A percentile compares a stretch with the other conserved stretches of the same genome.
Evolutionary conservation across 2,329 filamentous ascomycete genomes (phyloP).

Genomic region (Pleurostoma richardsiae): DNA sequence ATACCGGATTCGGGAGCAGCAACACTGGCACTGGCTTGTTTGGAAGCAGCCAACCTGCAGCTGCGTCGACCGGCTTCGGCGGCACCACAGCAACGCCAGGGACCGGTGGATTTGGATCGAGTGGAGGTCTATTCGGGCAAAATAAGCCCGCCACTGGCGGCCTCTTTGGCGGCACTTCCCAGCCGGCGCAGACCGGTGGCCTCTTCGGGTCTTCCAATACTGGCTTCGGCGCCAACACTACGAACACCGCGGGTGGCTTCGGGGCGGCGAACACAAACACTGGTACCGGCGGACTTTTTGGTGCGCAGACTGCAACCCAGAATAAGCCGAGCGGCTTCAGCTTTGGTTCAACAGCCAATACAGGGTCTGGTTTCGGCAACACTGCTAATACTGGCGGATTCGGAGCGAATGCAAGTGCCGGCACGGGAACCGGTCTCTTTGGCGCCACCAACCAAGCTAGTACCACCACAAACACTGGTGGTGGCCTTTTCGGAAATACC

Average conservation of each 20-base stretch:
- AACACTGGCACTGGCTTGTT: conserved; percentile 32
- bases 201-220: conserved; percentile 31
- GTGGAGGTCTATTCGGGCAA: conserved; percentile 28
- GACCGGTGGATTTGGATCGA: conserved; percentile 20
- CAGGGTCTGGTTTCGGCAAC: conserved; percentile 24
- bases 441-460: conserved; percentile 21
- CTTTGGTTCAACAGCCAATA: conserved; percentile 9
- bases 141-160: conserved; percentile 20
- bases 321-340: conserved; percentile 14
- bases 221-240: conserved; percentile 16
- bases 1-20: conserved; percentile 25
- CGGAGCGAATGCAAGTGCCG: conserved; percentile 27
- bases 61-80: conserved; percentile 30
- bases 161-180: conserved; percentile 28
- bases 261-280: conserved; percentile 18
- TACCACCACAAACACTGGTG: conserved; percentile 22
- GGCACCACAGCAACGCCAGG: conserved; percentile 27
- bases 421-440: conserved; percentile 33
- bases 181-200: conserved; percentile 18
- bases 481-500: conserved; percentile 38
- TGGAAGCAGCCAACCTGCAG: conserved; percentile 28
- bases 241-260: conserved; percentile 16
- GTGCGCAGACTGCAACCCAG: conserved; percentile 10
- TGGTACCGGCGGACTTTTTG: conserved; percentile 22
- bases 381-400: conserved; percentile 20